Conservation (phyloP, 441 rosid genomes). For the Pelargonium fulgidum region DNA sequence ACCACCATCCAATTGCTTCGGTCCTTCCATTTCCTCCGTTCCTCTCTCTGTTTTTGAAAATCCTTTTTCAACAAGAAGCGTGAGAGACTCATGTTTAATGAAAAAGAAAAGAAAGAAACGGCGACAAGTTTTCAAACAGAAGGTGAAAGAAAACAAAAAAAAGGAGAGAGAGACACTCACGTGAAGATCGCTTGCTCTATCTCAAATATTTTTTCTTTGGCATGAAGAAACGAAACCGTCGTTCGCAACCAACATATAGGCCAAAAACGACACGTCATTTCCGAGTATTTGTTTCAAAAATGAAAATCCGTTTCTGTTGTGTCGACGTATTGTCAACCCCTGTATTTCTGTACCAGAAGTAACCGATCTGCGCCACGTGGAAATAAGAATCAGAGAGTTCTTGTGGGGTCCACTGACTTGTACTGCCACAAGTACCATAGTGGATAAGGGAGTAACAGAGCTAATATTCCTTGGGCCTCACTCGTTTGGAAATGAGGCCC, state of each 20-base stretch:
- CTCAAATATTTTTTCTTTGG: neutral
- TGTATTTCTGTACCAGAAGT: too few species aligned
- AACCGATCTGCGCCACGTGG: too few species aligned
- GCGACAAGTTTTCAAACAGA: conserved; percentile 5
- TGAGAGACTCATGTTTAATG: neutral
- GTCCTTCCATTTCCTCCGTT: conserved; percentile 49
- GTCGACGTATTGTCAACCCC: too few species aligned
- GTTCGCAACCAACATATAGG: neutral
- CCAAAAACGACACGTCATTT: neutral
- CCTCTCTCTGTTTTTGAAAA: neutral
- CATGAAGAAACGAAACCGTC: conserved; percentile 29
- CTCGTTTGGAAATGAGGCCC: too few species aligned
- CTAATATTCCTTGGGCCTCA: too few species aligned
- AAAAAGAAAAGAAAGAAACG: neutral
- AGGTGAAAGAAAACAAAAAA: conserved; percentile 17
- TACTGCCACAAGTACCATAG: too few species aligned
- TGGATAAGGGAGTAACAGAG: too few species aligned
- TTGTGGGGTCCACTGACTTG: too few species aligned
- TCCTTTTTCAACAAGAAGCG: neutral
- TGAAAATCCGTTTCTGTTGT: neutral
- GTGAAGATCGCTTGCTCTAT: conserved; percentile 35
- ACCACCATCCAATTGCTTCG: conserved; percentile 31
- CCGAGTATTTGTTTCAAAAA: neutral
- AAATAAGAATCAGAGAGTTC: too few species aligned
- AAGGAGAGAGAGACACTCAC: conserved; percentile 46